phyloP scores from a whole-genome alignment of 176 grass and related monocot genomes.

The Areca catechu region DNA sequence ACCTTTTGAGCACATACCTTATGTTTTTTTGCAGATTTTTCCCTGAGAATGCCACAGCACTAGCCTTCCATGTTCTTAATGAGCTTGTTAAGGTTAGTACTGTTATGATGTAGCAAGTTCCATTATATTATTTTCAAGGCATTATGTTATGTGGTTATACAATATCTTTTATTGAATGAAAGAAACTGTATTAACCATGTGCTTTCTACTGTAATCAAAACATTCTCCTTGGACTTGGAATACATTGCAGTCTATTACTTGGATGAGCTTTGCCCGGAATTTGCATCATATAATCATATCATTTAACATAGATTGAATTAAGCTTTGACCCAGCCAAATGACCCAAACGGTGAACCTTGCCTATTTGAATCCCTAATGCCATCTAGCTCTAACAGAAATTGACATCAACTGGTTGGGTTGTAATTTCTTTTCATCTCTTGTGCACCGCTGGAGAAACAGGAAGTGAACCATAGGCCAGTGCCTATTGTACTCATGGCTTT shows the following conservation, averaged over 20 bases:
- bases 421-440: background rate
- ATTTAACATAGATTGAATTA: too few relatives aligned
- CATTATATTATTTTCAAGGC: slow-evolving; percentile 8
- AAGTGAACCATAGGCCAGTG: slow-evolving; percentile 50
- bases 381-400: background rate
- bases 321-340: too few relatives aligned
- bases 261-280: too few relatives aligned
- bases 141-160: slow-evolving; percentile 1
- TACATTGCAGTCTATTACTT: too few relatives aligned
- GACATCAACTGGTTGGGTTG: background rate
- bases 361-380: background rate
- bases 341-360: too few relatives aligned
- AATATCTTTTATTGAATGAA: too few relatives aligned
- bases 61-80: slow-evolving; percentile 55
- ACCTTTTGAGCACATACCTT: background rate
- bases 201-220: too few relatives aligned
- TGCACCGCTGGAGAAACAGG: slow-evolving; percentile 45
- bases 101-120: too few relatives aligned
- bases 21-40: slow-evolving; percentile 52
- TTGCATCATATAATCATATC: too few relatives aligned
- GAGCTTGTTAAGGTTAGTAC: slow-evolving; percentile 62
- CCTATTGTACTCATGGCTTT: slow-evolving; percentile 68
- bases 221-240: too few relatives aligned
- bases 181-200: too few relatives aligned
- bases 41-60: slow-evolving; percentile 66